Base-by-base conservation (phyloP, 306 rosid species). In the Mucuna pruriens region DNA sequence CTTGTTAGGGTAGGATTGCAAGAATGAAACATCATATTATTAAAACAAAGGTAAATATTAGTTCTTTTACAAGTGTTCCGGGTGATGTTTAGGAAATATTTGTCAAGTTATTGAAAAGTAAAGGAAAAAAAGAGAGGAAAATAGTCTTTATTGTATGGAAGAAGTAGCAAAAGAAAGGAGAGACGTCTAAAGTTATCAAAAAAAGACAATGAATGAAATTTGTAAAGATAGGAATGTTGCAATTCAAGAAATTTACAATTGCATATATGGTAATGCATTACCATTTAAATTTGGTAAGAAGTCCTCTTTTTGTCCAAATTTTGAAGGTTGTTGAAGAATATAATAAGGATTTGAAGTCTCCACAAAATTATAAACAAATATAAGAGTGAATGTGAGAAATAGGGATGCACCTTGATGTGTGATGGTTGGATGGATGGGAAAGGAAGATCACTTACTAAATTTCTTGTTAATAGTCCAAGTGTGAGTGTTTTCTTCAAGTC, bases 21-120 rank as follows among this genome's bases (percentile, higher is more conserved):
- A 67, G 75, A 8, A 45, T 42, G 75, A 45, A 70, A 45, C 60
- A 70, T 23, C 60, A 70, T 45, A 20, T 70, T 6, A 40, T 15
- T 44, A 6, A 15, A 70, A 45, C 39, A 44, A 45, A 5, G 13
- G 60, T 11, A 1, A 70, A 45, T 45, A 6, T 70, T 0, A 44
- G 2, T 20, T 5, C 39, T 25, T 69, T 16, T 20, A 3, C 19
- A 4, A 44, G 22, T 20, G 57, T 22, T 69, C 58, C 16, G 0
- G 13, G 46, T 11, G 25, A 70, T 0, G 58, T 70, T 4, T 23
- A 26, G 2, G 13, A n/a, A 11, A 16, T 65, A 17, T 65, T 65
- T n/a, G 7, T 34, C 4, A 13, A 11, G 6, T 15, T 23, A 5
- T 44, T 25, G 10, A 16, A 70, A 8, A 26, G 5, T 5, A 69